Evolutionary conservation across 164 flowering plant genomes (phyloP).

Genomic region (Kingdonia uniflora): DNA sequence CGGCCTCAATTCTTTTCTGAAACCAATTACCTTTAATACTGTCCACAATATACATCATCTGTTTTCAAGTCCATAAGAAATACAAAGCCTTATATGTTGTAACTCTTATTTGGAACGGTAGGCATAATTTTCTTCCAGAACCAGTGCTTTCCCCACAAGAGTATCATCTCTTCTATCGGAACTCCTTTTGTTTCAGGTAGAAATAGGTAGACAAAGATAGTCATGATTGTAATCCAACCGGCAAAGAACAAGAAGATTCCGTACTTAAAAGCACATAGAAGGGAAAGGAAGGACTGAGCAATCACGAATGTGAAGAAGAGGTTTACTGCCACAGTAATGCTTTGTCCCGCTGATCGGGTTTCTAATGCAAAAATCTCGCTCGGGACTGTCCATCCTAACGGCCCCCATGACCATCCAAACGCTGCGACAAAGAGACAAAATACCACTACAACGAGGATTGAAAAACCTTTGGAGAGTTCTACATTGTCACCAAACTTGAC

Average conservation of each 20-base stretch:
- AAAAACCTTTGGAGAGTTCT: conserved; percentile 49
- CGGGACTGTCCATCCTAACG: conserved; percentile 55
- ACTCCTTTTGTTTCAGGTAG: conserved; percentile 57
- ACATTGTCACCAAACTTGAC: conserved; percentile 41
- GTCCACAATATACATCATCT: too few species aligned
- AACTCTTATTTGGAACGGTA: conserved; percentile 4
- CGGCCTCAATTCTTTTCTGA: too few species aligned
- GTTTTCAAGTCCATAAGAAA: too few species aligned
- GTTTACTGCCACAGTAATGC: conserved; percentile 47
- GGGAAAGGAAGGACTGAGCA: conserved; percentile 39
- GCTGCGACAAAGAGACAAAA: conserved; percentile 76
- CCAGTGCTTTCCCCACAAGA: conserved; percentile 54
- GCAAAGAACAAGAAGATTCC: conserved; percentile 58
- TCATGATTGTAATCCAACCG: conserved; percentile 49
- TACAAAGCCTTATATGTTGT: too few species aligned
- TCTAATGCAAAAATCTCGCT: conserved; percentile 54
- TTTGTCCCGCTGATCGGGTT: conserved; percentile 48
- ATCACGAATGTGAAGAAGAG: conserved; percentile 47
- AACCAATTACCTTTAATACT: too few species aligned
- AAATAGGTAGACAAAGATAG: conserved; percentile 36
- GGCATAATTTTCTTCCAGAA: conserved; percentile 49
- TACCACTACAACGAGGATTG: conserved; percentile 51
- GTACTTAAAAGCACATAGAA: conserved; percentile 37
- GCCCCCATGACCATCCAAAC: conserved; percentile 60
- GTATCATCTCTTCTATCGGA: conserved; percentile 51